Conservation (phyloP, 2,329 filamentous ascomycete species). For the Fusarium kyushuense region DNA sequence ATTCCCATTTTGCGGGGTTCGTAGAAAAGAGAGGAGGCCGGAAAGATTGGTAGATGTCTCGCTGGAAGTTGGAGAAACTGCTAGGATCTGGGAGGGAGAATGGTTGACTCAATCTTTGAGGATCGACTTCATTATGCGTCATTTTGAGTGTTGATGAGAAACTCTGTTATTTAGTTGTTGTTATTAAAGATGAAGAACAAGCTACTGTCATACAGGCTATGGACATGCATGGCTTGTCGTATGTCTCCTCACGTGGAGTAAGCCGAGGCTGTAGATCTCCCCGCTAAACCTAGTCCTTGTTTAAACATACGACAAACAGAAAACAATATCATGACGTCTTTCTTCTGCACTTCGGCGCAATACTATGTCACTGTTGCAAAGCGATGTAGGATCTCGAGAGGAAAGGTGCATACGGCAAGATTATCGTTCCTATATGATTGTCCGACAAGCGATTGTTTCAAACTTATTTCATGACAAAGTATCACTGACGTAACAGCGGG, state of each 20-base stretch:
- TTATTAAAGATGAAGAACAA: accelerated
- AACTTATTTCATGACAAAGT: not conserved
- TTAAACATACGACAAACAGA: not conserved
- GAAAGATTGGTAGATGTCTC: constrained; percentile 44
- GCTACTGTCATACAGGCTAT: not conserved
- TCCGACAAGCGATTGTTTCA: not conserved
- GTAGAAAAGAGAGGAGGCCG: constrained; percentile 40
- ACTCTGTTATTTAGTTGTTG: not conserved
- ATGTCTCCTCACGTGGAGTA: constrained; percentile 6
- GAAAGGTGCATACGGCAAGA: not conserved
- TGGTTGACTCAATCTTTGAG: constrained; percentile 19
- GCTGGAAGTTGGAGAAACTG: constrained; percentile 41
- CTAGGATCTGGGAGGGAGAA: constrained; percentile 31
- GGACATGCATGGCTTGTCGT: not conserved
- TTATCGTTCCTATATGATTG: accelerated
- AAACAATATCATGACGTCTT: not conserved
- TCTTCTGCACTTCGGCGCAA: not conserved
- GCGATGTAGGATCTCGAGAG: no score
- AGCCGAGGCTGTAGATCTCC: constrained; percentile 19
- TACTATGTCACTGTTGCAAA: no score
- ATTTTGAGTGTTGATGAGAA: not conserved
- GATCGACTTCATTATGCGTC: constrained; percentile 3
- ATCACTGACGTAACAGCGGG: not conserved
- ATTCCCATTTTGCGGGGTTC: constrained; percentile 41
- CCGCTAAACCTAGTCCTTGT: not conserved